Conservation (phyloP, 2,329 filamentous ascomycete genomes). For the Celoporthe dispersa region DNA sequence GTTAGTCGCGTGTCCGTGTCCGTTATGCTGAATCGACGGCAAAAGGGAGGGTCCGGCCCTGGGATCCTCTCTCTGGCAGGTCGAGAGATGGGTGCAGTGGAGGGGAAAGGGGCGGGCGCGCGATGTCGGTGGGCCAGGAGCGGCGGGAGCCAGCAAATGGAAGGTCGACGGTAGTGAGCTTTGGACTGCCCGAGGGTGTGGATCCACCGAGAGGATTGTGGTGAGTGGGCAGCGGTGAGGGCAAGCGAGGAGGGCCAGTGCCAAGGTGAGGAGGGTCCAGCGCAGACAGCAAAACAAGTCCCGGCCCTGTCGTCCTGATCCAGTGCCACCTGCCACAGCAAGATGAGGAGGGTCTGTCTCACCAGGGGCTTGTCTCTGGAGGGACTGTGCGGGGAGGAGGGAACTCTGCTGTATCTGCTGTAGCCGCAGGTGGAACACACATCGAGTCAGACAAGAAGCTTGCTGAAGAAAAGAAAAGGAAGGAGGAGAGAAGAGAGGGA, state of each 20-base stretch:
- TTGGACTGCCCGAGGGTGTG: slow-evolving; percentile 19
- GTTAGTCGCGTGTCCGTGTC: slow-evolving; percentile 24
- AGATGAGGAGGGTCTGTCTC: neutral
- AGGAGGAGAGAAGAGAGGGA: too few species aligned
- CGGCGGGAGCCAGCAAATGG: slow-evolving; percentile 23
- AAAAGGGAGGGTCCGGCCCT: slow-evolving; percentile 25
- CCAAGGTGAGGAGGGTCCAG: neutral
- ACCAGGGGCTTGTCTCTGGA: neutral
- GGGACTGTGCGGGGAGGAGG: neutral
- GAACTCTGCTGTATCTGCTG: neutral
- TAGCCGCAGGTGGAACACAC: neutral
- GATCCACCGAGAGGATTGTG: slow-evolving; percentile 16
- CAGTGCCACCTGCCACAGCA: neutral
- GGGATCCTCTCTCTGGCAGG: slow-evolving; percentile 13
- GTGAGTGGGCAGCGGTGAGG: slow-evolving; percentile 26
- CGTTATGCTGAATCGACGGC: slow-evolving; percentile 12
- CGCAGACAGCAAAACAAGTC: neutral
- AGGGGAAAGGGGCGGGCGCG: slow-evolving; percentile 28
- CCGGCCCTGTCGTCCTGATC: slow-evolving; percentile 1
- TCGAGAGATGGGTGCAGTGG: slow-evolving; percentile 12
- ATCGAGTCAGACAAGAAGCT: slow-evolving; percentile 11
- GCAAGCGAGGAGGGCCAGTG: slow-evolving; percentile 20
- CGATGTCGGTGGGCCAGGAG: slow-evolving; percentile 21
- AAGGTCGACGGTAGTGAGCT: slow-evolving; percentile 9
- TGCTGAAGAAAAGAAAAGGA: neutral